phyloP scores from a whole-genome alignment of 2,329 filamentous ascomycete genomes.

The Elsinoe necatrix region DNA sequence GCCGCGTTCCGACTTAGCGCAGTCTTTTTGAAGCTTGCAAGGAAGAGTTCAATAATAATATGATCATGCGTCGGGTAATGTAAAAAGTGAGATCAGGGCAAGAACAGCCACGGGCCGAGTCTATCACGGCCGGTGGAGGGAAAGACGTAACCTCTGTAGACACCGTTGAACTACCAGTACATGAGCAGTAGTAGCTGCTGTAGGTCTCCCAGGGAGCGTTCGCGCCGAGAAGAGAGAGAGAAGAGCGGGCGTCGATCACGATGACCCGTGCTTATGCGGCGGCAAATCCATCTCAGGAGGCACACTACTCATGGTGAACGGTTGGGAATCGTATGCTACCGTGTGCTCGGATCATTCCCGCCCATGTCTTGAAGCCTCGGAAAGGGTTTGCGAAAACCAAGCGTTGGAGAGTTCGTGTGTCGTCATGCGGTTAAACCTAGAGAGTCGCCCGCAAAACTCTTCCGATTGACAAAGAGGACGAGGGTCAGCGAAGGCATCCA shows the following conservation, averaged over 20 bases:
- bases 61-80: neutral
- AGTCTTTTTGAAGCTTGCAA: neutral
- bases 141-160: neutral
- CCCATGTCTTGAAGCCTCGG: neutral
- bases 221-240: no score
- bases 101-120: neutral
- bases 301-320: neutral
- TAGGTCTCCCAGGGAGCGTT: no score
- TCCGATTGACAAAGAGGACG: neutral
- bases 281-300: neutral
- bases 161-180: neutral
- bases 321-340: neutral
- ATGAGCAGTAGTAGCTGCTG: no score
- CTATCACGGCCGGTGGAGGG: neutral
- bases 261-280: neutral
- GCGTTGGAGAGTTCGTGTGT: neutral
- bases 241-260: neutral
- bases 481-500: neutral
- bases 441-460: neutral
- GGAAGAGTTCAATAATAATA: neutral
- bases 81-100: neutral
- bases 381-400: neutral
- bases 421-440: no score
- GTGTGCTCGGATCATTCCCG: neutral
- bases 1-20: neutral